Conservation (phyloP, 208 protist species). For the Wallacemonas rigidus region DNA sequence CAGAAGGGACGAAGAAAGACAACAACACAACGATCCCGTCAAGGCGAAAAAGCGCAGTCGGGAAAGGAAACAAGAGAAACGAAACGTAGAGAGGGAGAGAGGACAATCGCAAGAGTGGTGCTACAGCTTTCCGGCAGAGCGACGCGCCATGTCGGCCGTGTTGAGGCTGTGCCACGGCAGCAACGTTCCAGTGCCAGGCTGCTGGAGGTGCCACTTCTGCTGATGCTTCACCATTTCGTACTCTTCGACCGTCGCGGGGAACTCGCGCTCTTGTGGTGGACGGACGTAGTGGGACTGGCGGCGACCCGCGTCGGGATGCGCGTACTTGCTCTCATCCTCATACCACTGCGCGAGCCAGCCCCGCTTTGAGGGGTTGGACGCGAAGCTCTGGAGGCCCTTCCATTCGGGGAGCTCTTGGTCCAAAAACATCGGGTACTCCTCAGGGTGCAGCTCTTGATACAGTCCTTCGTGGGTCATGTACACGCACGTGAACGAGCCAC, state of each 20-base stretch:
- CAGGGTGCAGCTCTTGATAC: slow-evolving; percentile 86
- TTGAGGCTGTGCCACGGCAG: slow-evolving; percentile 84
- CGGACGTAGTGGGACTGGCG: slow-evolving; percentile 80
- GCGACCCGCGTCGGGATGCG: slow-evolving; percentile 78
- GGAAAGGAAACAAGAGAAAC: no score
- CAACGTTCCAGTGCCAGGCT: slow-evolving; percentile 84
- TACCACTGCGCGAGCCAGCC: slow-evolving; percentile 90
- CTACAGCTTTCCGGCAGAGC: slow-evolving; percentile 44
- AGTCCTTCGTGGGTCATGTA: slow-evolving; percentile 93
- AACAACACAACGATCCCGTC: no score
- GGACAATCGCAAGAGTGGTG: neutral
- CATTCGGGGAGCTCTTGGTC: slow-evolving; percentile 85
- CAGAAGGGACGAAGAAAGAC: no score
- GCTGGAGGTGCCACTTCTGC: slow-evolving; percentile 92
- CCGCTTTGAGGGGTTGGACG: slow-evolving; percentile 70
- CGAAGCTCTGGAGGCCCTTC: slow-evolving; percentile 76
- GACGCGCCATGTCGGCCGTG: slow-evolving; percentile 70
- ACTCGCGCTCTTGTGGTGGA: slow-evolving; percentile 79
- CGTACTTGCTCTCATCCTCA: slow-evolving; percentile 87
- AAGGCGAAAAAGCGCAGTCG: no score
- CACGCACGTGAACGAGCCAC: slow-evolving; percentile 82
- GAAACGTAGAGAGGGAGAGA: neutral
- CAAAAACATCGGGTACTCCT: slow-evolving; percentile 82
- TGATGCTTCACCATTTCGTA: slow-evolving; percentile 92
- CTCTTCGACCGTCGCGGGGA: slow-evolving; percentile 86